Conservation (phyloP, 192 early-diverging fungal genomes). For the Backusella westeae region DNA sequence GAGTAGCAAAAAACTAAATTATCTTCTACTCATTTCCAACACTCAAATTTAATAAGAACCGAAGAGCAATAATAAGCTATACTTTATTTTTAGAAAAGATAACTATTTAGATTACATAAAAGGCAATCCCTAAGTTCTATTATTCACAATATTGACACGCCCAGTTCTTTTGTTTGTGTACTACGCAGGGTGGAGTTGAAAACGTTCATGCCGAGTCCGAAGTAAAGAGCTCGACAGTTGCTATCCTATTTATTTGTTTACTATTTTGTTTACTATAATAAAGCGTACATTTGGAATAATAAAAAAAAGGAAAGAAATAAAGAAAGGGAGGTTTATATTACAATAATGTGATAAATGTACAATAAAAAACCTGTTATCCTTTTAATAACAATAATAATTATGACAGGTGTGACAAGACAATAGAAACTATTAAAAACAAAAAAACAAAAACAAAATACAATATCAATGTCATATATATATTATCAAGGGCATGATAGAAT, state of each 20-base stretch:
- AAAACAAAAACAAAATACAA: not conserved
- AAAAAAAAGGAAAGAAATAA: not conserved
- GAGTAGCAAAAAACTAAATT: not conserved
- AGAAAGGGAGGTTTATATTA: not conserved
- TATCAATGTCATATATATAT: not conserved
- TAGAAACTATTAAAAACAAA: not conserved
- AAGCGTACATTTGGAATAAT: not conserved
- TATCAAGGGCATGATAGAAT: not conserved
- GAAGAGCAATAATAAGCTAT: not conserved
- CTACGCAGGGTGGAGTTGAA: not conserved
- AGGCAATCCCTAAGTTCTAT: not conserved
- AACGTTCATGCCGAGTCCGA: constrained; percentile 1
- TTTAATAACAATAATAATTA: not conserved
- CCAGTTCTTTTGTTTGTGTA: not conserved
- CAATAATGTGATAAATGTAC: not conserved
- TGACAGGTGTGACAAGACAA: constrained; percentile 9
- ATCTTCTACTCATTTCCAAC: not conserved
- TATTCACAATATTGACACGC: not conserved
- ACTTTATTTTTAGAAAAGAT: not conserved
- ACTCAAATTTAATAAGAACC: too few species aligned
- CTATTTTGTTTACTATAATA: not conserved
- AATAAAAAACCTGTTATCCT: constrained; percentile 1
- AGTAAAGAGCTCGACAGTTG: not conserved
- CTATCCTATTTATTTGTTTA: not conserved
- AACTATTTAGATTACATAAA: not conserved